These are phyloP conservation scores for Aspergillus latus DNA, from an alignment of 2,329 filamentous ascomycete species.

Conservation along the genomic window DNA sequence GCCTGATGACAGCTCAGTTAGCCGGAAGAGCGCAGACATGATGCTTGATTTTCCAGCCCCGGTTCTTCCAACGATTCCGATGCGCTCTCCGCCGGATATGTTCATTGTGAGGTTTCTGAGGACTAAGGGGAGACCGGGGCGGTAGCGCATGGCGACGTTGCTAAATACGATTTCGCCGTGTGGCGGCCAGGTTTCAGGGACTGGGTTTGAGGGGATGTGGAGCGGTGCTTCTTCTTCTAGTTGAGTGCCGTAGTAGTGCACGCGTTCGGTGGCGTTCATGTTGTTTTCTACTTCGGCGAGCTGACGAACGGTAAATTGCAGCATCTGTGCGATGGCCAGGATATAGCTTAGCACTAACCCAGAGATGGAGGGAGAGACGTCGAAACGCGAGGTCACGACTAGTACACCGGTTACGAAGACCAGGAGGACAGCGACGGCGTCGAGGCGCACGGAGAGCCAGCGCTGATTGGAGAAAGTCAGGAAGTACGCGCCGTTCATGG, in stretches of 20 bases:
- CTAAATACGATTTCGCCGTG: constrained; percentile 77
- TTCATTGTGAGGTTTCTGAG: constrained; percentile 62
- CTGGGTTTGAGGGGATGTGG: constrained; percentile 60
- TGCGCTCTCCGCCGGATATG: constrained; percentile 47
- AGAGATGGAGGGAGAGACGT: constrained; percentile 77
- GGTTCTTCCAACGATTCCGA: constrained; percentile 49
- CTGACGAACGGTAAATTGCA: constrained; percentile 92
- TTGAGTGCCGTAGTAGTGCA: constrained; percentile 83
- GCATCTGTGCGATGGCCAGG: constrained; percentile 87
- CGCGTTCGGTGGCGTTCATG: constrained; percentile 93
- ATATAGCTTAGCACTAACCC: constrained; percentile 93
- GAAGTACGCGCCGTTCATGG: constrained; percentile 93
- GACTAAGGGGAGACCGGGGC: constrained; percentile 69
- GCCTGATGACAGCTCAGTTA: constrained; percentile 43
- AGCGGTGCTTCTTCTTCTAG: constrained; percentile 88
- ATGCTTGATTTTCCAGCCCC: constrained; percentile 50
- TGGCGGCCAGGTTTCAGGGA: constrained; percentile 78
- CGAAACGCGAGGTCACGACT: constrained; percentile 87
- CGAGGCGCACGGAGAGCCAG: constrained; percentile 84
- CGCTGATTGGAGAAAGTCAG: constrained; percentile 94
- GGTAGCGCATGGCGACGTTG: constrained; percentile 76
- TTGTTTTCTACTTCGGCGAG: constrained; percentile 95
- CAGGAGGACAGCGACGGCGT: constrained; percentile 77
- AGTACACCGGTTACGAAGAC: constrained; percentile 88
- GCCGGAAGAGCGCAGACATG: constrained; percentile 47